A percentile compares a stretch with the other conserved stretches of the same genome.
Conservation (phyloP, 208 protist species). For the Wallacemonas sp. region DNA sequence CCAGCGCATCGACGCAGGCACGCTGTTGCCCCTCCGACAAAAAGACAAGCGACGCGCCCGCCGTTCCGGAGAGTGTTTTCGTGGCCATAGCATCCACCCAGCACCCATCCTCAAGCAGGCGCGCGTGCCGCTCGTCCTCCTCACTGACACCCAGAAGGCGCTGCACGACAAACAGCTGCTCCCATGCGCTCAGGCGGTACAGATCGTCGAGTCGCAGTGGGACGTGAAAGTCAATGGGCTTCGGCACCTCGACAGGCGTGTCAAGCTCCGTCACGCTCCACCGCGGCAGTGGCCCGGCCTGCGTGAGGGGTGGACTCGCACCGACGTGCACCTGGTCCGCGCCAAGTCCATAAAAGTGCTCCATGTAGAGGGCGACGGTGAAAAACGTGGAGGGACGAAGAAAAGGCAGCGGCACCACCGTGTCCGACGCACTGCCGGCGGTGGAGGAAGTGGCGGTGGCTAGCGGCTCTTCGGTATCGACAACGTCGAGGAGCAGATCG, state of each 20-base stretch:
- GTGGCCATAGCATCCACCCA: constrained; percentile 51
- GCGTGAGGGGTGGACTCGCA: neutral
- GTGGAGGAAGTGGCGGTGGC: neutral
- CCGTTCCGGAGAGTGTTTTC: neutral
- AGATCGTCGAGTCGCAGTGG: constrained; percentile 48
- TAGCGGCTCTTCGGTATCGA: constrained; percentile 8
- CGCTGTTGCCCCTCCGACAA: constrained; percentile 6
- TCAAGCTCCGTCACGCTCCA: neutral
- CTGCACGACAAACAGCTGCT: constrained; percentile 53
- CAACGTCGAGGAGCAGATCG: constrained; percentile 37
- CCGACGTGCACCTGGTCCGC: neutral
- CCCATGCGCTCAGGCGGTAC: constrained; percentile 64
- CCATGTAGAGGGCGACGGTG: constrained; percentile 63
- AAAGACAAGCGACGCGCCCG: neutral
- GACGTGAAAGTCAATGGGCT: constrained; percentile 26
- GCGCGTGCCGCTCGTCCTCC: neutral
- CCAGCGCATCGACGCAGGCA: constrained; percentile 32
- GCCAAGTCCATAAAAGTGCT: constrained; percentile 62
- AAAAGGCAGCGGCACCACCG: constrained; percentile 44
- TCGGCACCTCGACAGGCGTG: neutral
- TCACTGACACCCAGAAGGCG: constrained; percentile 31
- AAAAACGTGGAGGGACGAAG: constrained; percentile 41
- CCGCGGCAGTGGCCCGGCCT: neutral
- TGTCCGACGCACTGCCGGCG: neutral
- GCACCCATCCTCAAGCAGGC: constrained; percentile 26